phyloP scores from a whole-genome alignment of 169 alveolate genomes.

The Plasmodium cynomolgi region DNA sequence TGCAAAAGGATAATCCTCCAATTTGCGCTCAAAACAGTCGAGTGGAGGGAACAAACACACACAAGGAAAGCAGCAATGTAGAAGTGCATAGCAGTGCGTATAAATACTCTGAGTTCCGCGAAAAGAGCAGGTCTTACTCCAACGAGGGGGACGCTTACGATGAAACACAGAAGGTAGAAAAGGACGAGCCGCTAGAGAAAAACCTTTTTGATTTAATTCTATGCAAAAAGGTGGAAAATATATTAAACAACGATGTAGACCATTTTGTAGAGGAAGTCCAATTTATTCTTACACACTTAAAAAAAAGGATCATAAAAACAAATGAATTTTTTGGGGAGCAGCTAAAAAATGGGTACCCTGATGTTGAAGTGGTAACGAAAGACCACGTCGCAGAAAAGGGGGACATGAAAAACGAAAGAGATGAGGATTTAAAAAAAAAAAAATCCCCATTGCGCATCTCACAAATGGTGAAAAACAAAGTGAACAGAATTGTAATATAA shows the following conservation, averaged over 20 bases:
- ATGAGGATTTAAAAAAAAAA: background rate
- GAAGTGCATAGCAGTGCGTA: background rate
- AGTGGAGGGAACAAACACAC: background rate
- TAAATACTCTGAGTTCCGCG: background rate
- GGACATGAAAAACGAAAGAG: background rate
- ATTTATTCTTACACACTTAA: slow-evolving; percentile 48
- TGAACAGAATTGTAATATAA: background rate
- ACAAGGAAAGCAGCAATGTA: background rate
- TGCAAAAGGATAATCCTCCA: background rate
- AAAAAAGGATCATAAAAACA: slow-evolving; percentile 55
- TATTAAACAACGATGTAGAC: slow-evolving; percentile 47
- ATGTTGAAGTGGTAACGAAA: background rate
- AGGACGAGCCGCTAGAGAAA: background rate
- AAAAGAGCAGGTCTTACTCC: background rate
- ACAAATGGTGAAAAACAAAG: slow-evolving; percentile 1
- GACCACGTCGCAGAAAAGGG: background rate
- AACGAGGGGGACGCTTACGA: background rate
- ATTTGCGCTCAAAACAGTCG: background rate
- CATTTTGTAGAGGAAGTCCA: slow-evolving; percentile 42
- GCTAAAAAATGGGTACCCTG: slow-evolving; percentile 14
- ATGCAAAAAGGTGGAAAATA: slow-evolving; percentile 25
- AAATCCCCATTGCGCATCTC: background rate
- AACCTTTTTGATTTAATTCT: slow-evolving; percentile 20
- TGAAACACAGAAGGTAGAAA: background rate
- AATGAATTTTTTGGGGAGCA: slow-evolving; percentile 30